These are phyloP conservation scores for Backusella liffmaniae DNA, from an alignment of 192 early-diverging fungal species.

Conservation along the genomic window DNA sequence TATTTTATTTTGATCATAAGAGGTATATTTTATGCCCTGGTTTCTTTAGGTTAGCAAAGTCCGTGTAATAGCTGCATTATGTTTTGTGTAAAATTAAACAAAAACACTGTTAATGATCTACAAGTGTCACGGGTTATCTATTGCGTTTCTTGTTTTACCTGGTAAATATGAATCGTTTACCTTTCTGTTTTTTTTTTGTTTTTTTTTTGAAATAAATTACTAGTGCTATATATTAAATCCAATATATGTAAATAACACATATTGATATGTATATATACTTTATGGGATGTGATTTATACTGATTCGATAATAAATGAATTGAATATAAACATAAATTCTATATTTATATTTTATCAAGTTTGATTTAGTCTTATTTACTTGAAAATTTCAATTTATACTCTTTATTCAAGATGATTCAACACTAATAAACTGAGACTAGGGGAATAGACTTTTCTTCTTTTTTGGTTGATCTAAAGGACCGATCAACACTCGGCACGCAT, in stretches of 20 bases:
- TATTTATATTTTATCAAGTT: background rate
- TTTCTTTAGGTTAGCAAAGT: background rate
- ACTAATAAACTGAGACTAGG: background rate
- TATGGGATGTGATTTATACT: background rate
- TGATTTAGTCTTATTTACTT: background rate
- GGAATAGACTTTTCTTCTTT: background rate
- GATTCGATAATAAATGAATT: background rate
- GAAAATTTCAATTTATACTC: background rate
- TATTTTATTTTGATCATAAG: background rate
- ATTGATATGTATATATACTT: background rate
- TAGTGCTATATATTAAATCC: background rate
- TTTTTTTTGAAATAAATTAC: background rate
- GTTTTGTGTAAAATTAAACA: background rate
- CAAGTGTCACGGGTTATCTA: background rate
- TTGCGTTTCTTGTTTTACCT: background rate
- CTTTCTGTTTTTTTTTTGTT: background rate
- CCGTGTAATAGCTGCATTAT: background rate
- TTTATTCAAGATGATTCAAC: background rate
- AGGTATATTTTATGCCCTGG: background rate
- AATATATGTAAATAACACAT: background rate
- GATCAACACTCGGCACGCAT: too few species aligned
- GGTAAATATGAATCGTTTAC: background rate
- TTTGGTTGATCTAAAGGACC: too few species aligned
- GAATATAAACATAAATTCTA: background rate
- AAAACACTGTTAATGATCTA: constrained; percentile 5